Conservation (phyloP, 2,329 filamentous ascomycete species). For the Ophiostoma pallidulum region DNA sequence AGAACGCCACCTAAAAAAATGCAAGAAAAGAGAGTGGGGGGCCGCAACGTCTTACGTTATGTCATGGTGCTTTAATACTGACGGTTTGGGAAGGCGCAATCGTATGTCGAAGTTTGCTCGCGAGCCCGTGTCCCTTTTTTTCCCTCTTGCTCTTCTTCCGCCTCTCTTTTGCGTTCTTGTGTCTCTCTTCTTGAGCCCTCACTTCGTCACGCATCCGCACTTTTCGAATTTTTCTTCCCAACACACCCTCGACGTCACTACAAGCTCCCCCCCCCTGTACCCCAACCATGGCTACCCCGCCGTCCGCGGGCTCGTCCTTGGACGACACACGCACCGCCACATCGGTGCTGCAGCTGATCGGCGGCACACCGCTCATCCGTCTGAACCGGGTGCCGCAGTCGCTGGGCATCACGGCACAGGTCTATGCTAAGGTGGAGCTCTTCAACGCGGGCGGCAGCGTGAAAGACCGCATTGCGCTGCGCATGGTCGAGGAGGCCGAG, state of each 20-base stretch:
- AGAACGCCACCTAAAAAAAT: background rate
- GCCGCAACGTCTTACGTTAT: background rate
- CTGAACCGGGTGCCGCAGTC: conserved; percentile 90
- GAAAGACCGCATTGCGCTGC: conserved; percentile 89
- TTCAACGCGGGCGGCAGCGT: conserved; percentile 93
- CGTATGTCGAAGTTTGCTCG: background rate
- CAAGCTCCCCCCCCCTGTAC: background rate
- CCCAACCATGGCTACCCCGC: conserved; percentile 10
- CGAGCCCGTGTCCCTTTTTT: background rate
- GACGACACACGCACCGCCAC: conserved; percentile 1
- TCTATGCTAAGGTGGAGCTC: conserved; percentile 85
- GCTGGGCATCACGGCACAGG: conserved; percentile 76
- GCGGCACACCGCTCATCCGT: conserved; percentile 89
- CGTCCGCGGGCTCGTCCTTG: too few relatives aligned
- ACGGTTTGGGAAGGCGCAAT: conserved; percentile 7
- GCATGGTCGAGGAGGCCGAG: conserved; percentile 97
- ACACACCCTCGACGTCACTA: too few relatives aligned
- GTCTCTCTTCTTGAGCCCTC: background rate
- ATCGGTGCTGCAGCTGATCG: conserved; percentile 60
- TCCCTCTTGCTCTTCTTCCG: background rate
- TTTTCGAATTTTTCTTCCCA: background rate
- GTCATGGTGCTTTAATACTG: background rate
- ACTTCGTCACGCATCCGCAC: too few relatives aligned
- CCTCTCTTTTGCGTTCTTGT: background rate
- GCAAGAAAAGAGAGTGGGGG: conserved; percentile 6